These are phyloP conservation scores for Aspergillus quadricinctus DNA, from an alignment of 2,329 filamentous ascomycete genomes.

Conservation along the genomic window DNA sequence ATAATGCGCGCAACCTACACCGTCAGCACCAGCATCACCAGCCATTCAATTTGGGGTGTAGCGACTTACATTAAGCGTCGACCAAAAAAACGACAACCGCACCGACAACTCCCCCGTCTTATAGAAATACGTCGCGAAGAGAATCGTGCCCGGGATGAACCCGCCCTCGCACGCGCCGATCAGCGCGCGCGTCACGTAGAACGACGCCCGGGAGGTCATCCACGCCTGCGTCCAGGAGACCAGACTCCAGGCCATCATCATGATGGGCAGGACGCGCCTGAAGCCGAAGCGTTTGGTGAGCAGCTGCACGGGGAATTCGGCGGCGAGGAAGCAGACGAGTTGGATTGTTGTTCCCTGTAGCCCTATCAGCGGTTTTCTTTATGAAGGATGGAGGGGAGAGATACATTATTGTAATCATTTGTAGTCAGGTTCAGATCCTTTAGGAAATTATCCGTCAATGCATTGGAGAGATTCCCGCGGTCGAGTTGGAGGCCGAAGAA, in stretches of 20 bases:
- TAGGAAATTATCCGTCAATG: slow-evolving; percentile 35
- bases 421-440: slow-evolving; percentile 30
- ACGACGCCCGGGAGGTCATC: slow-evolving; percentile 29
- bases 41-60: no score
- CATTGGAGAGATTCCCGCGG: slow-evolving; percentile 33
- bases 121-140: slow-evolving; percentile 43
- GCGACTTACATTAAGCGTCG: slow-evolving; percentile 27
- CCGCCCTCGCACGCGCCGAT: slow-evolving; percentile 40
- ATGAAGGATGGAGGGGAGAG: not conserved
- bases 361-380: not conserved
- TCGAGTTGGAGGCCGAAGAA: slow-evolving; percentile 33
- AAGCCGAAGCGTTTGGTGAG: slow-evolving; percentile 46
- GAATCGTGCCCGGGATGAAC: slow-evolving; percentile 33
- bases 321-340: slow-evolving; percentile 23
- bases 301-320: slow-evolving; percentile 45
- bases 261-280: slow-evolving; percentile 43
- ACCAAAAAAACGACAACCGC: slow-evolving; percentile 43
- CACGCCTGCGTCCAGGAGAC: slow-evolving; percentile 36
- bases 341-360: slow-evolving; percentile 21
- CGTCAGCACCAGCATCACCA: not conserved
- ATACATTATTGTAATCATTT: slow-evolving; percentile 37
- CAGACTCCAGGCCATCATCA: slow-evolving; percentile 45
- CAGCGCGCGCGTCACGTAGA: slow-evolving; percentile 36
- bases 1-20: slow-evolving; percentile 28
- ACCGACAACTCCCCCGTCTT: slow-evolving; percentile 39